Conservation (phyloP, 2,329 filamentous ascomycete species). For the Ilyonectria robusta region DNA sequence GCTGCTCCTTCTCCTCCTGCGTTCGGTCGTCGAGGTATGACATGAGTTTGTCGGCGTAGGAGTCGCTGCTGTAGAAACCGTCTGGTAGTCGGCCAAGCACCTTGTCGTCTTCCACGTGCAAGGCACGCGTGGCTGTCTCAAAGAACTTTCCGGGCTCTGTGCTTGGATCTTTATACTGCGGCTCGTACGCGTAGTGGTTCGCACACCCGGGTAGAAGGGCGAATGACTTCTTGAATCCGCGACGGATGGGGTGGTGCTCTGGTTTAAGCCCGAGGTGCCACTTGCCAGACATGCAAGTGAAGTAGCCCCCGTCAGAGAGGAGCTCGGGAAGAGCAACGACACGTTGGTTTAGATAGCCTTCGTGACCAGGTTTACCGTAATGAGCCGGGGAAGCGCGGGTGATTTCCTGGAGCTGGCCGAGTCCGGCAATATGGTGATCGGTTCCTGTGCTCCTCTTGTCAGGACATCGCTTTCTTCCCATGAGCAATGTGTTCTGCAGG, state of each 20-base stretch:
- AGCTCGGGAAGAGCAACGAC: neutral
- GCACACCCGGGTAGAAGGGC: too few species aligned
- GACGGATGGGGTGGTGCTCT: neutral
- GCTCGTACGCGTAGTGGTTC: too few species aligned
- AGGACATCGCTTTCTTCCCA: too few species aligned
- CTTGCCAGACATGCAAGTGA: constrained; percentile 24
- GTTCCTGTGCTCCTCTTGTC: neutral
- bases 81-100: too few species aligned
- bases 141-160: too few species aligned
- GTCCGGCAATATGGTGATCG: neutral
- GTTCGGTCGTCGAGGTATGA: too few species aligned
- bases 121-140: too few species aligned
- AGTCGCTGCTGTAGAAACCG: too few species aligned
- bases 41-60: too few species aligned
- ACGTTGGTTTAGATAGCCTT: neutral
- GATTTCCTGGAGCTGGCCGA: neutral
- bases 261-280: constrained; percentile 15
- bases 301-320: neutral
- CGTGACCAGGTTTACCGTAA: neutral
- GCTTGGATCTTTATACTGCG: too few species aligned
- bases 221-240: constrained; percentile 7
- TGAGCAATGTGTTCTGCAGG: constrained; percentile 20
- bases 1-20: neutral
- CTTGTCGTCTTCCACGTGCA: too few species aligned
- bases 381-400: neutral